These are phyloP conservation scores for Jatropha multifida DNA, from an alignment of 441 rosid species.

Conservation along the genomic window DNA sequence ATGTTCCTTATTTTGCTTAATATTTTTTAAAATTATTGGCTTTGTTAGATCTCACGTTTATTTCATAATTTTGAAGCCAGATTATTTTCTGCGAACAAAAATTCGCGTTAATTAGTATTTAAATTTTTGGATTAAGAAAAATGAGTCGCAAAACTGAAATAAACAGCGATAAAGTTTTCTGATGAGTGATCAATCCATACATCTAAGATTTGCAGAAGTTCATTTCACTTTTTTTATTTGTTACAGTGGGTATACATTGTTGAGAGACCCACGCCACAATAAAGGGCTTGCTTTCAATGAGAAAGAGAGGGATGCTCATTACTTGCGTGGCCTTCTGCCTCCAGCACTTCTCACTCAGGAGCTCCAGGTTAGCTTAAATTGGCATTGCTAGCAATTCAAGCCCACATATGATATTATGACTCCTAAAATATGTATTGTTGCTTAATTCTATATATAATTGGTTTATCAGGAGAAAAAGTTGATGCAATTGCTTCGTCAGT, in stretches of 20 bases:
- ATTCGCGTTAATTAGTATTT: neutral
- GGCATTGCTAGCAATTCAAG: neutral
- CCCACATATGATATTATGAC: neutral
- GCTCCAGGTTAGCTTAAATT: constrained; percentile 54
- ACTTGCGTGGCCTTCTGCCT: constrained; percentile 91
- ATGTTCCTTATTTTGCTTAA: neutral
- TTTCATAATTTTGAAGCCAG: neutral
- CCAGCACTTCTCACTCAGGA: constrained; percentile 72
- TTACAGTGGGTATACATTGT: constrained; percentile 77
- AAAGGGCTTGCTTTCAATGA: constrained; percentile 87
- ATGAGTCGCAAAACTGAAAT: neutral
- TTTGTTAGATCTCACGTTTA: neutral
- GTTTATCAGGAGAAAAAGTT: constrained; percentile 67
- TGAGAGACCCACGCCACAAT: constrained; percentile 90
- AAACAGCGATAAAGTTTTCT: neutral
- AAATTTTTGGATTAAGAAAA: neutral
- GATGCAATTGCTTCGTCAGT: constrained; percentile 84
- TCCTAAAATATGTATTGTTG: neutral
- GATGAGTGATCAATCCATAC: neutral
- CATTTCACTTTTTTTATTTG: neutral
- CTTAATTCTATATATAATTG: constrained; percentile 10
- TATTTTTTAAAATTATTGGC: neutral
- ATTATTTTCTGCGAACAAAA: neutral
- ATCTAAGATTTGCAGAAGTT: neutral
- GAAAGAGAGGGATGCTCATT: constrained; percentile 91